Evolutionary conservation across 2,329 filamentous ascomycete species (phyloP), one percentile per base, ranked within the genome.

Genomic region (Aspergillus sp.): DNA sequence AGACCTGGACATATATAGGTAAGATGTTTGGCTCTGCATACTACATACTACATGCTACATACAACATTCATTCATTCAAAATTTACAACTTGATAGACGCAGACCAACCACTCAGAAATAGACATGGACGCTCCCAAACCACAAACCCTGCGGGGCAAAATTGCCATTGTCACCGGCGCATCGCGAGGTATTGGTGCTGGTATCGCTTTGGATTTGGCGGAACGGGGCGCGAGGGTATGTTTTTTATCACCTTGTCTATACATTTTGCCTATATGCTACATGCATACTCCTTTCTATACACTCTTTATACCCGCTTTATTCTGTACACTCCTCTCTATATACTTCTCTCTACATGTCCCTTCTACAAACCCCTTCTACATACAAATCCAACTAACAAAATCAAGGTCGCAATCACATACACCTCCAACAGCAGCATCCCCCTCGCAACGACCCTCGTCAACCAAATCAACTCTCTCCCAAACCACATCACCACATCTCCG

Each of bases 161-260:
- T 56, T 32, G 57, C 57, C 14, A 56, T 59, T 2, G 50, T 59
- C 2, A 56, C 57, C 10, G 54, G 57, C 31, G 54, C 39, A 45
- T 56, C 57, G 6, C 50, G 57, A 18, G 57, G 57, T 31, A 59
- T 59, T 26, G 54, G 54, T 2, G 54, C 54, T 2, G 50, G 42
- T 1, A 20, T 56, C 3, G 57, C 54, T 12, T 32, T 32, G 18
- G 54, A 59, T 14, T 22, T 59, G 7, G 54, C 57, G 6, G 42
- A 45, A 18, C 39, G 54, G n/a, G 57, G 57, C 11, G 54, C 54
- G 2, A 56, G 53, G 14, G 54, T 53, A 24, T 24, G 24, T 24
- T 24, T 24, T 22, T 6, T 5, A 24, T 24, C 24, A 24, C 5
- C 24, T 24, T 24, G 24, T 24, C 5, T 24, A 24, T 24, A 24